A percentile compares a stretch with the other conserved stretches of the same genome.
These are phyloP conservation scores for Endoconidiophora laricicola DNA, from an alignment of 2,329 filamentous ascomycete species.

Conservation along the genomic window DNA sequence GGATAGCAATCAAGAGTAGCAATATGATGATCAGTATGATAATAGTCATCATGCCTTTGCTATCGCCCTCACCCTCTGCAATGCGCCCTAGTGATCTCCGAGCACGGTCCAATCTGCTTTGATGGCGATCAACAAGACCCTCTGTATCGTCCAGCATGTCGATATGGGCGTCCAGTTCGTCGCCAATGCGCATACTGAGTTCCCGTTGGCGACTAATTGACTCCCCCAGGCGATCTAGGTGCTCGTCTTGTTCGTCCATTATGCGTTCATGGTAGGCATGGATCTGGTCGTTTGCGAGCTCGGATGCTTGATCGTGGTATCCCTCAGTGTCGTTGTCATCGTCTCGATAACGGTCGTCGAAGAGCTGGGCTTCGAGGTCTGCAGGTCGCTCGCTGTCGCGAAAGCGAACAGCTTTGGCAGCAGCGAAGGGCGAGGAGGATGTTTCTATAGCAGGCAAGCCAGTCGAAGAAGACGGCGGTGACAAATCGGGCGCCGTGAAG, in stretches of 20 bases:
- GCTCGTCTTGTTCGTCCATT: slow-evolving; percentile 77
- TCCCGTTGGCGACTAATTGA: slow-evolving; percentile 81
- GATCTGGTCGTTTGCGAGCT: slow-evolving; percentile 67
- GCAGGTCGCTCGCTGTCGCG: slow-evolving; percentile 36
- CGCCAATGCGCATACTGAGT: slow-evolving; percentile 86
- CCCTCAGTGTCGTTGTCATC: slow-evolving; percentile 33
- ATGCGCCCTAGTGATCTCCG: slow-evolving; percentile 55
- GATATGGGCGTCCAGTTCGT: slow-evolving; percentile 85
- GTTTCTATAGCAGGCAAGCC: slow-evolving; percentile 30
- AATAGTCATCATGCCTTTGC: slow-evolving; percentile 72
- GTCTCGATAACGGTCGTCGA: slow-evolving; percentile 47
- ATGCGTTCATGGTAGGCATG: slow-evolving; percentile 70
- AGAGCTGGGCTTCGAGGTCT: slow-evolving; percentile 27
- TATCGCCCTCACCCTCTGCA: slow-evolving; percentile 59
- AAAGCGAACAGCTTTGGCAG: slow-evolving; percentile 71
- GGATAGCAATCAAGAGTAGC: slow-evolving; percentile 63
- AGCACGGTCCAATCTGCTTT: slow-evolving; percentile 58
- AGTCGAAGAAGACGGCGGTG: slow-evolving; percentile 45
- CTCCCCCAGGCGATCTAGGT: slow-evolving; percentile 74
- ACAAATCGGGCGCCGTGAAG: slow-evolving; percentile 38
- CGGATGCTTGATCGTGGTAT: slow-evolving; percentile 41
- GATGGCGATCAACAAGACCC: slow-evolving; percentile 63
- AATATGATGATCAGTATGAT: slow-evolving; percentile 69
- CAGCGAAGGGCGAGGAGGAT: slow-evolving; percentile 19
- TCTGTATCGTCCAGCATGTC: slow-evolving; percentile 82